Evolutionary conservation across 75 land plant genomes (phyloP), one percentile per base, ranked within the genome.

Genomic region (Selaginella moellendorffii): DNA sequence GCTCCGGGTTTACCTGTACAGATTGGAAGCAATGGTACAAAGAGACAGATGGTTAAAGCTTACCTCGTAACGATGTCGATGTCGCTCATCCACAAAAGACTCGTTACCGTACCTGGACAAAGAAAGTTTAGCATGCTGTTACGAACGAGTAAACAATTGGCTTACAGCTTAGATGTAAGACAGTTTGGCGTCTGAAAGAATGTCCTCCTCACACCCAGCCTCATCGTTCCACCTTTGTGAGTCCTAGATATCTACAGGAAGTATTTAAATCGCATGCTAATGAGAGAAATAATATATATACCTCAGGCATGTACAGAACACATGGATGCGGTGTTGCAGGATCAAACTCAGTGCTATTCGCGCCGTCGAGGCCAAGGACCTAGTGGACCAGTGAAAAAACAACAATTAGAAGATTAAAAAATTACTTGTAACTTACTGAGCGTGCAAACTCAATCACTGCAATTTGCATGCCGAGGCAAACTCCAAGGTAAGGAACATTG

Each of bases 251-350:
- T 88, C 97, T 92, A 70, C 60, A 59, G 26, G 27, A 5, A 36
- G 14, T 5, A 36, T 36, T n/a, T n/a, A n/a, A 27, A 0, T 24
- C 2, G 21, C 19, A 36, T 14, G 46, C 14, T 36, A 5, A 36
- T 36, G 14, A 5, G 46, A 36, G 14, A 36, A 5, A 36, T 14
- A 36, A 5, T 36, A 14, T 36, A 14, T 36, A 36, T 75, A 88
- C 97, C 90, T 92, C 97, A 31, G 97, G 97, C 97, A 92, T 92
- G 70, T 75, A 92, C 29, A 92, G 78, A 2, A 92, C 85, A 72
- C 87, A 85, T 46, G 81, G 87, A 66, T 88, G 54, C 1, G 82
- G 80, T 42, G 90, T 83, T 12, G 78, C 26, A 19, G 58, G 54
- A 46, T 88, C 82, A 73, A 92, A 92, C 76, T 92, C 97, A 31